A percentile compares a stretch with the other conserved stretches of the same genome.
Conservation (phyloP, 345 rosid genomes). For the Gossypium stocksii region DNA sequence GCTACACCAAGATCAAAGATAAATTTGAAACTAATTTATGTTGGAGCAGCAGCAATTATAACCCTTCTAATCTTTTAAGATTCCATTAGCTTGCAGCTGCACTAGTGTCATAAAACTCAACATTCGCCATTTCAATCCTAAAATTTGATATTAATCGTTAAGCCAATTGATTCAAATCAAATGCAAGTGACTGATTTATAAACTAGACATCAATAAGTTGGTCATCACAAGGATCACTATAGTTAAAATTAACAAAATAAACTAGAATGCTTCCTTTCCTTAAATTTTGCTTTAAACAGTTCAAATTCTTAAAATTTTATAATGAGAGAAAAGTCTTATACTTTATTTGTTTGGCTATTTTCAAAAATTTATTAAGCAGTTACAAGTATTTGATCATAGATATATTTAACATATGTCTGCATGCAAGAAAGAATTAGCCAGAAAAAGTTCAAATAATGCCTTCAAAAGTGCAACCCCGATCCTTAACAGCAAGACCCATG, state of each 20-base stretch:
- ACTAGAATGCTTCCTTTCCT: neutral
- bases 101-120: neutral
- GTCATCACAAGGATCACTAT: neutral
- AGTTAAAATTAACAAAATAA: conserved; percentile 3
- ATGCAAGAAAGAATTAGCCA: neutral
- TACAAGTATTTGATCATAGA: neutral
- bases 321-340: neutral
- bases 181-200: neutral
- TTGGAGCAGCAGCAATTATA: neutral
- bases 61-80: neutral
- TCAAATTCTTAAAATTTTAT: neutral
- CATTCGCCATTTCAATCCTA: neutral
- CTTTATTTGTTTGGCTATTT: neutral
- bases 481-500: neutral
- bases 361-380: neutral
- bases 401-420: neutral
- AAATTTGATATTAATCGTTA: neutral
- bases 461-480: neutral
- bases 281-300: neutral
- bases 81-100: neutral
- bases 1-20: conserved; percentile 7
- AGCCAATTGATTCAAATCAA: neutral
- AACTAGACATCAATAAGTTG: conserved; percentile 10
- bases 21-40: neutral
- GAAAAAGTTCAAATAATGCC: neutral